Conservation (phyloP, 441 rosid genomes). For the Adansonia madagascariensis region DNA sequence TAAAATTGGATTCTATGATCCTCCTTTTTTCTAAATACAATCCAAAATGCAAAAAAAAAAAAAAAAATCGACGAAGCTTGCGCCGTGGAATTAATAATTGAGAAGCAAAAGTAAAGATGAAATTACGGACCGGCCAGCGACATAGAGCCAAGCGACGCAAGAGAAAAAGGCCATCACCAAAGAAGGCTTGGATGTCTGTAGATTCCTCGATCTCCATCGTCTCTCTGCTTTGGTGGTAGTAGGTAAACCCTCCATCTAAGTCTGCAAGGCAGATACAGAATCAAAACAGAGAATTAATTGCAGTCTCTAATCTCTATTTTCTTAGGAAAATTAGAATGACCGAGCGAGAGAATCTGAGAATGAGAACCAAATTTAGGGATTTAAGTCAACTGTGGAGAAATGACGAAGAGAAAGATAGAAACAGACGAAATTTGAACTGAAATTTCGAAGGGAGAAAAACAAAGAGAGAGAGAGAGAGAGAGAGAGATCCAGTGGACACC, state of each 20-base stretch:
- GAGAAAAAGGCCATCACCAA: constrained; percentile 86
- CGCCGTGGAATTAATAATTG: background rate
- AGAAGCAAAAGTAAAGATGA: constrained; percentile 5
- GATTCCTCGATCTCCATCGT: constrained; percentile 79
- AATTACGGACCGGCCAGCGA: constrained; percentile 83
- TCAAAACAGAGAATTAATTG: background rate
- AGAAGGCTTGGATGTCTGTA: constrained; percentile 75
- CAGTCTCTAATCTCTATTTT: background rate
- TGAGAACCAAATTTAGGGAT: background rate
- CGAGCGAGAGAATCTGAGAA: background rate
- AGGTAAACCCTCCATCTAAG: constrained; percentile 74
- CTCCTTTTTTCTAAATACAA: background rate
- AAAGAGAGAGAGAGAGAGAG: background rate
- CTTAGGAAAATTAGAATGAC: background rate
- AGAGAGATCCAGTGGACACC: no score
- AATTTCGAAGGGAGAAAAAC: background rate
- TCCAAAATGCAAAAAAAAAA: background rate
- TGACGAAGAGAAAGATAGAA: background rate
- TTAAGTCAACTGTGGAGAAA: background rate
- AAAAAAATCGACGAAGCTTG: background rate
- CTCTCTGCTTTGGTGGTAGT: constrained; percentile 72
- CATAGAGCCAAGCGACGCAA: constrained; percentile 97
- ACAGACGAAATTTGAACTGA: constrained; percentile 16
- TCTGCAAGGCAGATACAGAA: constrained; percentile 25
- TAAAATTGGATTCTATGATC: constrained; percentile 6